Conservation (phyloP, 768 basidiomycete species). For the Russula ochroleuca region DNA sequence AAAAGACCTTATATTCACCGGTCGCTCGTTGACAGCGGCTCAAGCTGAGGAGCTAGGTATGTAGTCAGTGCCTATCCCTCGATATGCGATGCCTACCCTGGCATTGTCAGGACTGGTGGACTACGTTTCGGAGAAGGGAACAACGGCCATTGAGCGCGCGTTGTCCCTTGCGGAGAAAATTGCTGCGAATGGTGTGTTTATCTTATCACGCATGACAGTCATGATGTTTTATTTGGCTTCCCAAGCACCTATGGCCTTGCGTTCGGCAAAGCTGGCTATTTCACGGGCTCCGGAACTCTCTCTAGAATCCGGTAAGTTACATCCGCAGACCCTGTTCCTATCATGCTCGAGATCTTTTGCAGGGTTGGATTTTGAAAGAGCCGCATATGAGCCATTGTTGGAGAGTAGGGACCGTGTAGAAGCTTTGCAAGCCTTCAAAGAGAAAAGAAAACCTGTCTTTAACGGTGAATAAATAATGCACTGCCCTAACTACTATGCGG, state of each 20-base stretch:
- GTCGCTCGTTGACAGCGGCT: slow-evolving; percentile 56
- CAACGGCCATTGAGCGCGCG: slow-evolving; percentile 66
- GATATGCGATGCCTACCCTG: background rate
- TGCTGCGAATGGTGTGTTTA: slow-evolving; percentile 55
- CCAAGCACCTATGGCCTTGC: slow-evolving; percentile 77
- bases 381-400: slow-evolving; percentile 77
- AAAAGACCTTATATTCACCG: slow-evolving; percentile 85
- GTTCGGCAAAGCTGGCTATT: slow-evolving; percentile 85
- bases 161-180: slow-evolving; percentile 65
- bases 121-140: slow-evolving; percentile 61
- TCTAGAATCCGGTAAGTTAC: slow-evolving; percentile 62
- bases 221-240: background rate
- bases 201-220: background rate
- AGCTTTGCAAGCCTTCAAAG: slow-evolving; percentile 80
- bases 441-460: slow-evolving; percentile 76
- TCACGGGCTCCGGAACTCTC: slow-evolving; percentile 74
- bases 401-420: slow-evolving; percentile 72
- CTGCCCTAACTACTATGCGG: slow-evolving; percentile 2
- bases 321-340: background rate
- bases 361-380: slow-evolving; percentile 92
- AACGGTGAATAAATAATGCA: slow-evolving; percentile 58
- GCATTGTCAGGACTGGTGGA: slow-evolving; percentile 65
- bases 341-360: slow-evolving; percentile 4
- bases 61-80: slow-evolving; percentile 9
- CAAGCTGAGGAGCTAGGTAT: slow-evolving; percentile 73